Conservation (phyloP, 2,329 filamentous ascomycete species). For the Paecilomyces niveus region DNA sequence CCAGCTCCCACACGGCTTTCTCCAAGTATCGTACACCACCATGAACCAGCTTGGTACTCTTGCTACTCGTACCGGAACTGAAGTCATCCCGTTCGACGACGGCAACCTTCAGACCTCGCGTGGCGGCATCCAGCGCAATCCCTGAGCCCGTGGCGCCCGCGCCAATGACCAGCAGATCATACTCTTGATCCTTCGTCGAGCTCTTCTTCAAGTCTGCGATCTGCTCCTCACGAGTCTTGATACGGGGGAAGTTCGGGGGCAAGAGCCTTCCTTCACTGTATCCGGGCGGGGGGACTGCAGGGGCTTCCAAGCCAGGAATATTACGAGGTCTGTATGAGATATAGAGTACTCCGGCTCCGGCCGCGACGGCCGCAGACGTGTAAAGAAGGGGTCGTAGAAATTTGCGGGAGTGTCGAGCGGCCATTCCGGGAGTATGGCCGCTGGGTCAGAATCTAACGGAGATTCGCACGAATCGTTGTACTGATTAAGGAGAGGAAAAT, state of each 20-base stretch:
- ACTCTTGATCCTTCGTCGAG: slow-evolving; percentile 29
- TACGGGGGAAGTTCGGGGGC: slow-evolving; percentile 45
- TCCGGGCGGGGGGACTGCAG: slow-evolving; percentile 56
- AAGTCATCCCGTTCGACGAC: slow-evolving; percentile 80
- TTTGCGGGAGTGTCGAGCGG: slow-evolving; percentile 37
- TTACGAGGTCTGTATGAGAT: slow-evolving; percentile 56
- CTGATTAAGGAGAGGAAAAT: not conserved
- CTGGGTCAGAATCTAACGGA: not conserved
- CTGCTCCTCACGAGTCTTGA: slow-evolving; percentile 45
- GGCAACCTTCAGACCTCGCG: slow-evolving; percentile 70
- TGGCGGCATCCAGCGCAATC: slow-evolving; percentile 74
- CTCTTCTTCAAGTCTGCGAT: slow-evolving; percentile 46
- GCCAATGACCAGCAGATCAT: slow-evolving; percentile 72
- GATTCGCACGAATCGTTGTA: not conserved
- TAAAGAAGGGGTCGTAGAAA: slow-evolving; percentile 54
- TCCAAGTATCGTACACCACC: slow-evolving; percentile 79
- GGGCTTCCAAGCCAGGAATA: slow-evolving; percentile 56
- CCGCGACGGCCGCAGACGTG: slow-evolving; percentile 47
- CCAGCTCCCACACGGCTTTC: slow-evolving; percentile 78
- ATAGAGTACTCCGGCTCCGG: slow-evolving; percentile 53
- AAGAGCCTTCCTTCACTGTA: slow-evolving; percentile 54
- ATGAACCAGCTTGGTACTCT: slow-evolving; percentile 82
- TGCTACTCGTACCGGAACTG: slow-evolving; percentile 72
- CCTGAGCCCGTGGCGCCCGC: slow-evolving; percentile 73
- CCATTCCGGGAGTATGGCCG: slow-evolving; percentile 20